Evolutionary conservation across 495 filamentous ascomycete species (phyloP), one percentile per base, ranked within the genome.

Genomic region (Melanomma pulvis-pyrius): DNA sequence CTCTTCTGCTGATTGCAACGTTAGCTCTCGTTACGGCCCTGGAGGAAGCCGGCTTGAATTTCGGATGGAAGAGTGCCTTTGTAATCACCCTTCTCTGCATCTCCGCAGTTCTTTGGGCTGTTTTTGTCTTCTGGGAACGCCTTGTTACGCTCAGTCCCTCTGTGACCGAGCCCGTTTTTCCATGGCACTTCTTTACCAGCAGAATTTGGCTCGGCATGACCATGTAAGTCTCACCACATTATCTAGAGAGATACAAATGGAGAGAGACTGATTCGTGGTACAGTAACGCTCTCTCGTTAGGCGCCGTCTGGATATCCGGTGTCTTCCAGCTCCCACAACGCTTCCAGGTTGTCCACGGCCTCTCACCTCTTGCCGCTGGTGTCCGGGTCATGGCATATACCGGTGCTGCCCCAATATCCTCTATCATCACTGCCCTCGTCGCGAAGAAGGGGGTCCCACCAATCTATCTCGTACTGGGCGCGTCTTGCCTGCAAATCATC

Each of bases 181-280:
- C 67, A 22, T 69, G 61, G 67, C 46, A 61, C 21, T 65, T 69
- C 34, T 15, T 65, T 11, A 39, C 56, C 7, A 65, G 34, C 34
- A 41, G 34, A 8, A 17, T 41, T 41, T 41, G 34, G 17, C 34
- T 41, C 8, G 34, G n/a, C n/a, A n/a, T n/a, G n/a, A n/a, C n/a
- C n/a, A n/a, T n/a, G n/a, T n/a, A n/a, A n/a, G n/a, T n/a, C 6
- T 17, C 21, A 8, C 17, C 21, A 6, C 2, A 7, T 53, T 9
- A 17, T 6, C 49, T 53, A 6, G n/a, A n/a, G 22, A 11, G 15
- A n/a, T n/a, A n/a, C n/a, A n/a, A n/a, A n/a, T n/a, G n/a, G n/a
- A n/a, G n/a, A n/a, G n/a, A n/a, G 25, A 22, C 19, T 17, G 17
- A 56, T 8, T n/a, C n/a, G n/a, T n/a, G n/a, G n/a, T 22, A 13